Base-by-base conservation (phyloP, 2,329 filamentous ascomycete species). In the Exserohilum turcica region DNA sequence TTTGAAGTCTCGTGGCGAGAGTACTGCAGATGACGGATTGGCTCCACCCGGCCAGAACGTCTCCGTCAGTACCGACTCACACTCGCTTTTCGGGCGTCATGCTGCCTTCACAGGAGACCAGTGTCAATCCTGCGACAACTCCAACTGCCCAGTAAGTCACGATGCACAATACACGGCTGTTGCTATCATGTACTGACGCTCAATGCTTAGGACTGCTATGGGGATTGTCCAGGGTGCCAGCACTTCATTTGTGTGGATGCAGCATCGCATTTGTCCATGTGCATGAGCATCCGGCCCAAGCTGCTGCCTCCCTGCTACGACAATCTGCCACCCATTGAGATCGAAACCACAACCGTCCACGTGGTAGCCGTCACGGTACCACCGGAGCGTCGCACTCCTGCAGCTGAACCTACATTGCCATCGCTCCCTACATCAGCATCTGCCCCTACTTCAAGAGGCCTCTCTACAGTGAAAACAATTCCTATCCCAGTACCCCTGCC, bases 231-330 rank as follows among this genome's bases (percentile, higher is more conserved):
- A 5, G 29, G 31, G 16, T 53, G 44, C 38, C 38, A 53, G 18
- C 39, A 44, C 15, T 53, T 33, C 27, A 16, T 13, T 7, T 53
- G 50, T 21, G 8, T 38, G 18, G 46, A 49, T 10, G 13, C 19
- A 1, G 16, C 24, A 24, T 15, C 37, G 21, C 16, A 28, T 36
- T 12, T 42, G 9, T 48, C 43, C 8, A n/a, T 42, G 15, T 53
- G 45, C 27, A 53, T 53, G 50, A 49, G 50, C 19, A 18, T 48
- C n/a, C 50, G 50, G 12, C 36, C 39, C 24, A 39, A 21, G 18
- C 42, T 21, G 36, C 21, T 48, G 16, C 43, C 36, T 18, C 43
- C 49, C 18, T 35, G 37, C 24, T 40, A 48, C 24, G 39, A 47
- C 16, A 15, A 48, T 21, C 46, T 43, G 10, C 36, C 31, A 6